These are phyloP conservation scores for Flaveria bidentis DNA, from an alignment of 129 eudicot genomes.

Conservation along the genomic window DNA sequence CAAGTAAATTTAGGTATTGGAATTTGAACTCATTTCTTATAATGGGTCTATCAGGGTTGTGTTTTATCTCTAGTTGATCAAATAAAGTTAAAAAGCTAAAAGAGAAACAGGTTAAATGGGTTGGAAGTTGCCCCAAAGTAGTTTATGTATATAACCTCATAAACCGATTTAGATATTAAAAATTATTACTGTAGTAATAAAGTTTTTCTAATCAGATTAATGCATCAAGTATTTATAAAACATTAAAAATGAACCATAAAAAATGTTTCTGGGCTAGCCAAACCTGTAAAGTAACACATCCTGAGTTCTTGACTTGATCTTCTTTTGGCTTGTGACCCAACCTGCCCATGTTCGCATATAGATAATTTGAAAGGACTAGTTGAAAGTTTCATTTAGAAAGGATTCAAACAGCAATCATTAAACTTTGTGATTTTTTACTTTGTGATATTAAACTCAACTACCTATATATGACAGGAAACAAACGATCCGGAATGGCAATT, in stretches of 20 bases:
- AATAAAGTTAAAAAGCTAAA: neutral
- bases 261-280: neutral
- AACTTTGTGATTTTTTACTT: neutral
- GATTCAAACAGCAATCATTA: neutral
- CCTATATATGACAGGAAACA: slow-evolving; percentile 53
- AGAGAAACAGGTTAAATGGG: neutral
- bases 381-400: neutral
- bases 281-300: neutral
- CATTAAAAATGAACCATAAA: neutral
- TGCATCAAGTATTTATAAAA: neutral
- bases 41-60: neutral
- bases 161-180: neutral
- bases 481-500: slow-evolving; percentile 41
- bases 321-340: neutral
- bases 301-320: neutral
- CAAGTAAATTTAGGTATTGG: slow-evolving; percentile 53
- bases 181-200: neutral
- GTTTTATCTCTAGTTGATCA: neutral
- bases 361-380: neutral
- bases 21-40: neutral
- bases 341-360: neutral
- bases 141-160: slow-evolving; percentile 5
- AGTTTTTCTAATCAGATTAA: neutral
- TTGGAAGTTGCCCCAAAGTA: neutral
- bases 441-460: slow-evolving; percentile 13